Evolutionary conservation across 768 basidiomycete species (phyloP), one percentile per base, ranked within the genome.

Genomic region (Tulasnella sp.): DNA sequence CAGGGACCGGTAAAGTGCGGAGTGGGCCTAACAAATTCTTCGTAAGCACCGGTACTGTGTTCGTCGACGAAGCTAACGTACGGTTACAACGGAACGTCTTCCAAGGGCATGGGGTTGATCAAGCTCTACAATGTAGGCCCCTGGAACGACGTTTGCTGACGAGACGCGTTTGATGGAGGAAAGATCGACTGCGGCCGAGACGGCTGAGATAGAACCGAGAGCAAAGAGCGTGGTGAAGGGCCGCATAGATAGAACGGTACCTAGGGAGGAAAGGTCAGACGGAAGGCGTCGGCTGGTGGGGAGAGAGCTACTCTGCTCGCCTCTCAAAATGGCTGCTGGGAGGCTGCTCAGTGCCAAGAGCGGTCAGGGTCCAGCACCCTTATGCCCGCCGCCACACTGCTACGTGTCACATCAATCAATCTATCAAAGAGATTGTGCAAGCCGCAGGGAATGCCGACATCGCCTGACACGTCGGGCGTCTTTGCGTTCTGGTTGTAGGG

Each of bases 181-280:
- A 78, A 89, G 84, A 82, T 54, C 74, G 31, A 81, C 72, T 16
- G 40, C 44, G 22, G 82, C 81, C 54, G 80, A 78, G 72, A 75
- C 72, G 58, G 74, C 54, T 42, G 78, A 81, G 54, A 81, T 7
- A 40, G 72, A 31, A 44, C 46, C 72, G 40, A 81, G 78, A 28
- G 93, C 93, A 84, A 91, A 93, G 85, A 91, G 92, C 84, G 93
- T 91, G 81, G 91, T 88, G 83, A 93, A 92, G 18, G 85, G 83
- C 84, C 94, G 92, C 48, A 95, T 87, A 28, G 93, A 87, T 34
- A 91, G 89, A 77, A 94, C 88, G 76, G 93, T 92, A 88, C 12
- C 81, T 81, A 46, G 37, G 50, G 28, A 80, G 80, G 64, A 75
- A 82, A 34, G 34, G 73, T 40, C 22, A 34, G 50, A 72, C 64